A percentile compares a stretch with the other conserved stretches of the same genome.
Evolutionary conservation across 1,139 yeast species (phyloP).

Genomic region (Geotrichum cucujoidarum): DNA sequence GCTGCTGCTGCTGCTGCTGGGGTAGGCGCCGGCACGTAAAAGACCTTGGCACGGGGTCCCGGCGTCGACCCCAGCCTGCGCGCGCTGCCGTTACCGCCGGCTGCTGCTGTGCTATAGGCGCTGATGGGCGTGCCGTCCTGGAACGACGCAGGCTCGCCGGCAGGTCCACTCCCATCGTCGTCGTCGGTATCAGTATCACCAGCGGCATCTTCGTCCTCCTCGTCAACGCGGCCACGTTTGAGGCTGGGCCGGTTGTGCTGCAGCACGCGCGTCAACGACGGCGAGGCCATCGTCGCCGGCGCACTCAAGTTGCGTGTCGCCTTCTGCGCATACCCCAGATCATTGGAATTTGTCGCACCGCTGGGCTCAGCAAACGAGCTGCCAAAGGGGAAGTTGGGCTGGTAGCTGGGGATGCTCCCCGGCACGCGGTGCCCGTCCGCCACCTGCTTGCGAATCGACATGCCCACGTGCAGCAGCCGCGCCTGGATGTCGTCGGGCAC

Average conservation of each 20-base stretch:
- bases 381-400: slow-evolving; percentile 22
- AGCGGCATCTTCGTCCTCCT: slow-evolving; percentile 29
- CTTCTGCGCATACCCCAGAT: slow-evolving; percentile 10
- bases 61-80: background rate
- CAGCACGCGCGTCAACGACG: background rate
- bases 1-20: no score
- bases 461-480: slow-evolving; percentile 29
- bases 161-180: slow-evolving; percentile 28
- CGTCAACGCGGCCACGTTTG: slow-evolving; percentile 24
- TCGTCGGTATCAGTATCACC: slow-evolving; percentile 36
- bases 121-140: background rate
- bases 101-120: slow-evolving; percentile 7
- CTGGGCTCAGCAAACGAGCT: slow-evolving; percentile 21
- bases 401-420: slow-evolving; percentile 28
- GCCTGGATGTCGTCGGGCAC: slow-evolving; percentile 30
- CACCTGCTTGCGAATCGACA: slow-evolving; percentile 33
- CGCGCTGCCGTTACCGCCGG: background rate
- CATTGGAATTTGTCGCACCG: slow-evolving; percentile 22
- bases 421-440: slow-evolving; percentile 32
- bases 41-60: slow-evolving; percentile 16
- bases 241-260: slow-evolving; percentile 8
- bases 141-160: slow-evolving; percentile 27
- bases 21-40: slow-evolving; percentile 36
- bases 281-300: slow-evolving; percentile 6
- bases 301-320: slow-evolving; percentile 13